Evolutionary conservation across 129 eudicot genomes (phyloP), one percentile per base, ranked within the genome.

Genomic region (Helichrysum umbraculigerum): DNA sequence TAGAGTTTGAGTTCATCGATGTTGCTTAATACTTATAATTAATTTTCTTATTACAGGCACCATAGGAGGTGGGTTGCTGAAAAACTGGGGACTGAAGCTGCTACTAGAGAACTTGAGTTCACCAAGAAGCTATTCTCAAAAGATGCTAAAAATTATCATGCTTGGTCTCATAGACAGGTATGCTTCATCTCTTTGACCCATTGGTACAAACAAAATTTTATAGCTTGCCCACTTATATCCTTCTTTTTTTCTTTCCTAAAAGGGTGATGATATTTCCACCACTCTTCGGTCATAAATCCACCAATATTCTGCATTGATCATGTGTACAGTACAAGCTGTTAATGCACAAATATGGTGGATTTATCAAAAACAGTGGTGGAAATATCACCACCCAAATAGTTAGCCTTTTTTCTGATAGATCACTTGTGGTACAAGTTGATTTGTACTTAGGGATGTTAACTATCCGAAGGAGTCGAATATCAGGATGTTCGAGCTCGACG

Each of bases 111-210:
- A 77, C 94, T 91, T 56, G 94, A 95, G 75, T 91, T 91, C 85
- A 91, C 99, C 51, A 87, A 83, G 92, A 87, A 83, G 41, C 78
- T 91, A 65, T 90, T 95, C 79, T 68, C 34, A 44, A 66, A 73
- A 14, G 99, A 95, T 91, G 96, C 99, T 69, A 95, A 95, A 82
- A 57, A 95, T 81, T 95, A 95, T 80, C 99, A 95, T 87, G 97
- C 97, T 28, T 95, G 99, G 97, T 95, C 96, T 71, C 97, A 95
- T 82, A 88, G 99, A 79, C 99, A 95, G 97, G 99, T 95, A 71
- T 37, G 63, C 37, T 30, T 71, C 52, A 16, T 17, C 41, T 74
- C 3, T 33, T 80, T 61, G 11, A 15, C 47, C n/a, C 20, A 35
- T 51, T 67, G 15, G 0, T 22, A 35, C 16, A 56, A 77, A 19